Conservation (phyloP, 2,329 filamentous ascomycete species). For the Pezicula carpinea region DNA sequence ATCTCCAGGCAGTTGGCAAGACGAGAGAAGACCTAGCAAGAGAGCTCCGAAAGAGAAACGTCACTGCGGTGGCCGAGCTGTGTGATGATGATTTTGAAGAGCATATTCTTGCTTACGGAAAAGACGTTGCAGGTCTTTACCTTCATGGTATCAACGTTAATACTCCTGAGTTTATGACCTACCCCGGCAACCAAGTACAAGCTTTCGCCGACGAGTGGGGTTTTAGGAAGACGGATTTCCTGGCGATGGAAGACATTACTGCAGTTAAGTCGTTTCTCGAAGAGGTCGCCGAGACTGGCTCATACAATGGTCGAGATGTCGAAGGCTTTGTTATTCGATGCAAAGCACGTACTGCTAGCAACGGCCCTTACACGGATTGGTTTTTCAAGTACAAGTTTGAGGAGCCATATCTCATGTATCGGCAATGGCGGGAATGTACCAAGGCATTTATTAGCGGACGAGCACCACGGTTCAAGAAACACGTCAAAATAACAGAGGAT, state of each 20-base stretch:
- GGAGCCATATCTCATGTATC: constrained; percentile 97
- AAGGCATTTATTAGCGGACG: constrained; percentile 78
- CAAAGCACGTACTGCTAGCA: constrained; percentile 51
- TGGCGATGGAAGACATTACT: constrained; percentile 69
- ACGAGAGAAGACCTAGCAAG: constrained; percentile 73
- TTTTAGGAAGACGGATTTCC: constrained; percentile 81
- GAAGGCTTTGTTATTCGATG: constrained; percentile 97
- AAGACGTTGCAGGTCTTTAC: constrained; percentile 82
- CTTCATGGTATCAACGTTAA: constrained; percentile 96
- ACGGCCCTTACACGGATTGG: constrained; percentile 74
- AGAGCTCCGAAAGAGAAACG: constrained; percentile 73
- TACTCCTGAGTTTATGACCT: constrained; percentile 84
- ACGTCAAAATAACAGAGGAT: constrained; percentile 82
- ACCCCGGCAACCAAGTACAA: constrained; percentile 78
- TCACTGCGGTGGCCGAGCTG: constrained; percentile 91
- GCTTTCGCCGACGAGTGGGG: constrained; percentile 89
- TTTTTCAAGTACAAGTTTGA: constrained; percentile 99
- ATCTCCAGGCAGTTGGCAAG: constrained; percentile 73
- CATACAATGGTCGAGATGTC: constrained; percentile 85
- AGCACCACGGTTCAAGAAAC: constrained; percentile 76
- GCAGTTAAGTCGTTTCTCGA: constrained; percentile 80
- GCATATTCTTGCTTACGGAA: constrained; percentile 85
- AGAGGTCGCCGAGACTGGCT: constrained; percentile 78
- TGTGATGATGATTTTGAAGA: constrained; percentile 97
- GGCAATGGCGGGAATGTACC: constrained; percentile 97